Percentiles rank a stretch among this genome's conserved stretches.
These are phyloP conservation scores for Lodderomyces parapsilosis DNA, from an alignment of 1,139 yeast species.

Conservation along the genomic window DNA sequence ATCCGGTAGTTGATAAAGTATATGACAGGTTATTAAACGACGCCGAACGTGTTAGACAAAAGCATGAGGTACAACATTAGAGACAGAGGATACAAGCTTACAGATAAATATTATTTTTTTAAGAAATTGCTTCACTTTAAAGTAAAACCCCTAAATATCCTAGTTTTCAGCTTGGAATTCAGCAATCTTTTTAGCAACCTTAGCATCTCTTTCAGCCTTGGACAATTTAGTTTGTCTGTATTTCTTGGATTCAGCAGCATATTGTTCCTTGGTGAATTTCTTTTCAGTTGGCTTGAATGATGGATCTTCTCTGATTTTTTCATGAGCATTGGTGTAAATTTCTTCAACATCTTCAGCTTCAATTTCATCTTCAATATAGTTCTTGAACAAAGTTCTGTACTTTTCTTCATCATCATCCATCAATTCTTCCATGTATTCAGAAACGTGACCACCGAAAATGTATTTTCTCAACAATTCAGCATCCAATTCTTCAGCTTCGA, in stretches of 20 bases:
- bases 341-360: slow-evolving; percentile 98
- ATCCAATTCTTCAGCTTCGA: slow-evolving; percentile 97
- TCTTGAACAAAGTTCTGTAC: slow-evolving; percentile 93
- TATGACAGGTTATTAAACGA: slow-evolving; percentile 70
- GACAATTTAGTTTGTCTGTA: slow-evolving; percentile 87
- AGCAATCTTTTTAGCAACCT: slow-evolving; percentile 89
- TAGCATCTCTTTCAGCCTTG: slow-evolving; percentile 87
- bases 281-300: slow-evolving; percentile 83
- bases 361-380: slow-evolving; percentile 94
- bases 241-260: slow-evolving; percentile 95
- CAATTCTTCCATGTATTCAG: slow-evolving; percentile 99
- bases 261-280: slow-evolving; percentile 97
- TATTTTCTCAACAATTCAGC: slow-evolving; percentile 97
- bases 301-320: slow-evolving; percentile 96
- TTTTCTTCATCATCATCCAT: slow-evolving; percentile 99
- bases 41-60: slow-evolving; percentile 58
- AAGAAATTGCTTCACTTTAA: background rate
- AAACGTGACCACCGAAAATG: slow-evolving; percentile 99
- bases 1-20: slow-evolving; percentile 58
- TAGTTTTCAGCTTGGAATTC: slow-evolving; percentile 56
- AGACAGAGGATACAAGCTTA: too few species aligned
- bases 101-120: too few species aligned
- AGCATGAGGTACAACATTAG: slow-evolving; percentile 9
- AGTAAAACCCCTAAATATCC: background rate
- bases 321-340: slow-evolving; percentile 92